Percentiles rank a stretch among this genome's conserved stretches.
Conservation (phyloP, 1,139 yeast species). For the Torulaspora globosa region DNA sequence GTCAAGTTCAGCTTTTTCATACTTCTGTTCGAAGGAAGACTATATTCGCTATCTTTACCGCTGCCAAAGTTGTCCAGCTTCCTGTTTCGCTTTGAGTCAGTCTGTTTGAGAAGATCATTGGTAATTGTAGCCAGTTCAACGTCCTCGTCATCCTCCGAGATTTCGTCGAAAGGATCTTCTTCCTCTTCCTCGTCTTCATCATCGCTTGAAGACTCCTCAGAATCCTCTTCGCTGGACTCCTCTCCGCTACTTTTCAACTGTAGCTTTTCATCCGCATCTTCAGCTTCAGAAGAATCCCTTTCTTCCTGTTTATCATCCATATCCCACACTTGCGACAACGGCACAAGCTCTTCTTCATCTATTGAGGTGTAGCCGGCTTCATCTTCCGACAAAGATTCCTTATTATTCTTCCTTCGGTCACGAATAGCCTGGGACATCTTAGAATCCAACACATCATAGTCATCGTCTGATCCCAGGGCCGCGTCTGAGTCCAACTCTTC, state of each 20-base stretch:
- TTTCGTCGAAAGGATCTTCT: conserved; percentile 39
- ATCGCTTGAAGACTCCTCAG: conserved; percentile 29
- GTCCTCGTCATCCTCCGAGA: conserved; percentile 39
- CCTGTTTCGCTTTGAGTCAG: conserved; percentile 41
- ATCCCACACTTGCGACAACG: conserved; percentile 87
- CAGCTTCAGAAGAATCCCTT: conserved; percentile 45
- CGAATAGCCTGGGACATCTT: conserved; percentile 66
- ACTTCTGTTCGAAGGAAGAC: conserved; percentile 47
- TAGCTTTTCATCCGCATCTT: conserved; percentile 21
- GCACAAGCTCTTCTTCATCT: conserved; percentile 70
- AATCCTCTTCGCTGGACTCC: conserved; percentile 30
- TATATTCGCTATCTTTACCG: conserved; percentile 64
- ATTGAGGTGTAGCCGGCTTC: conserved; percentile 46
- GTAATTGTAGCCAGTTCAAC: conserved; percentile 39
- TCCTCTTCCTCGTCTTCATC: conserved; percentile 28
- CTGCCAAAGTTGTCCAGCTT: conserved; percentile 45
- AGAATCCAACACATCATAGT: conserved; percentile 61
- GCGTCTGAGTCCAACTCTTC: conserved; percentile 76
- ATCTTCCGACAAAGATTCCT: conserved; percentile 40
- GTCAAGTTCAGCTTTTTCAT: conserved; percentile 58
- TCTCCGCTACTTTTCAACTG: conserved; percentile 23
- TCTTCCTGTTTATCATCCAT: conserved; percentile 21
- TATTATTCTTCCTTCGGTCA: conserved; percentile 45
- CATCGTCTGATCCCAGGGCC: conserved; percentile 73
- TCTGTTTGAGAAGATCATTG: conserved; percentile 33